These are phyloP conservation scores for Pinus taeda DNA, from an alignment of 75 land plant genomes.

Conservation along the genomic window DNA sequence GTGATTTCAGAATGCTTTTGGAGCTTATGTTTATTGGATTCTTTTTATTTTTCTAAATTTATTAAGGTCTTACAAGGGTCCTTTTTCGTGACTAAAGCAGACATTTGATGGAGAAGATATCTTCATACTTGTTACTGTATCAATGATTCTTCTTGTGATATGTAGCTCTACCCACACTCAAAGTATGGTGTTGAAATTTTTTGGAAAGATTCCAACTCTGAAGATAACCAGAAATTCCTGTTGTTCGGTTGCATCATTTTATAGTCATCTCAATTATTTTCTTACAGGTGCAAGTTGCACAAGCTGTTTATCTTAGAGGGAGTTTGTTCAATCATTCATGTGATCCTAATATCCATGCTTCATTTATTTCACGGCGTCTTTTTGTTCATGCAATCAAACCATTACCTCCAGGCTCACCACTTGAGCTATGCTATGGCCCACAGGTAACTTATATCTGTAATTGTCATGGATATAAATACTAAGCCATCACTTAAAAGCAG, in stretches of 20 bases:
- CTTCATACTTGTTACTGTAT: too few species aligned
- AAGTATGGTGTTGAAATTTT: not conserved
- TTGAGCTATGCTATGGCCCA: conserved; percentile 90
- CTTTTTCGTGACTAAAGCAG: too few species aligned
- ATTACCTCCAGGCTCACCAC: conserved; percentile 55
- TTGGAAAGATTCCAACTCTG: not conserved
- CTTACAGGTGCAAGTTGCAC: conserved; percentile 72
- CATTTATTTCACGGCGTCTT: conserved; percentile 65
- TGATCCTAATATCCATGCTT: conserved; percentile 75
- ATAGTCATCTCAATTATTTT: not conserved
- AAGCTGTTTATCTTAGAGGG: conserved; percentile 68
- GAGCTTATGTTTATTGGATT: too few species aligned
- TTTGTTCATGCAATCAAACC: conserved; percentile 47
- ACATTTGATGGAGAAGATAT: too few species aligned
- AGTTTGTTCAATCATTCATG: conserved; percentile 93
- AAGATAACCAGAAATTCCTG: not conserved
- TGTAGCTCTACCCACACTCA: too few species aligned
- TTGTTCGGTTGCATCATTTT: not conserved
- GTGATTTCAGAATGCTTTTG: too few species aligned
- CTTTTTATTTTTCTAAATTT: too few species aligned
- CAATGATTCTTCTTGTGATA: too few species aligned
- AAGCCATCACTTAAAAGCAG: not conserved
- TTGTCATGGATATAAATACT: not conserved
- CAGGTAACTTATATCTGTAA: conserved; percentile 46
- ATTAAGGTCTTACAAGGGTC: too few species aligned